A percentile compares a stretch with the other conserved stretches of the same genome.
phyloP scores from a whole-genome alignment of 768 basidiomycete species.

The Rhizopogon vinicolor region DNA sequence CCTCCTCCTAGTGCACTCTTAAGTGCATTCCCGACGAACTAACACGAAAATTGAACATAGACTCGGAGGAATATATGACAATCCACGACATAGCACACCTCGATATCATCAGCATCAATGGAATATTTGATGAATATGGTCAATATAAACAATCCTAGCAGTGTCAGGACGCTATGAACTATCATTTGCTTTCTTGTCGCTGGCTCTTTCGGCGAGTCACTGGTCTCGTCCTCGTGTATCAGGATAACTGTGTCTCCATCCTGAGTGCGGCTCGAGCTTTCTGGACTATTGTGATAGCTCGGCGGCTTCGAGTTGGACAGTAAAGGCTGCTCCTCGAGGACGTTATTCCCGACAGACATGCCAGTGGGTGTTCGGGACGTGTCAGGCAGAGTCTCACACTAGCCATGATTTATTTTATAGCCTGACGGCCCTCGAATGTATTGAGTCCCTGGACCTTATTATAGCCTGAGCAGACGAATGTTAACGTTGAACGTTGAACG shows the following conservation, averaged over 20 bases:
- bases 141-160: slow-evolving; percentile 35
- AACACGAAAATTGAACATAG: slow-evolving; percentile 15
- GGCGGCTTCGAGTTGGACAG: slow-evolving; percentile 12
- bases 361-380: background rate
- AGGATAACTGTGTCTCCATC: slow-evolving; percentile 10
- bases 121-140: slow-evolving; percentile 64
- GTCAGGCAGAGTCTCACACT: too few relatives aligned
- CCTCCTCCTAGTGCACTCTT: slow-evolving; percentile 87
- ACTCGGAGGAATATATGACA: slow-evolving; percentile 54
- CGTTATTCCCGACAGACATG: slow-evolving; percentile 16
- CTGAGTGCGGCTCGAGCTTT: background rate
- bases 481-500: too few relatives aligned
- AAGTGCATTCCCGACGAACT: slow-evolving; percentile 77
- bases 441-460: too few relatives aligned
- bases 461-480: too few relatives aligned
- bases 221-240: background rate
- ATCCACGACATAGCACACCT: slow-evolving; percentile 37
- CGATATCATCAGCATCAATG: slow-evolving; percentile 61
- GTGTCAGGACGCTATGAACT: slow-evolving; percentile 29
- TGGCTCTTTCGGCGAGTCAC: slow-evolving; percentile 4
- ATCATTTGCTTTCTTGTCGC: slow-evolving; percentile 8
- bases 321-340: slow-evolving; percentile 19
- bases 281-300: slow-evolving; percentile 8
- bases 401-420: too few relatives aligned
- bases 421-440: too few relatives aligned